Conservation (phyloP, 164 flowering plant genomes). For the Hamamelis virginiana region DNA sequence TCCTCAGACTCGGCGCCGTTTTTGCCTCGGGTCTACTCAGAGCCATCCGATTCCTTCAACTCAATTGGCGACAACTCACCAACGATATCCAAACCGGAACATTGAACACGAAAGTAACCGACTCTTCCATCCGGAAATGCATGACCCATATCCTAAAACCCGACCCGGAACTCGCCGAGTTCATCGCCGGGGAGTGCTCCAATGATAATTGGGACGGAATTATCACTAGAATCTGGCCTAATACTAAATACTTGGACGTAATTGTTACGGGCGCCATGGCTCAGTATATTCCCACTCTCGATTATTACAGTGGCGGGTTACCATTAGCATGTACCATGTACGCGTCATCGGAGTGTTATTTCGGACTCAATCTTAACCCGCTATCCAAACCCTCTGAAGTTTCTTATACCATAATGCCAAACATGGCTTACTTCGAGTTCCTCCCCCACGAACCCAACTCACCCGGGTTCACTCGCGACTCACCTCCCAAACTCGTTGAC, state of each 20-base stretch:
- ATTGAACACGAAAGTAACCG: conserved; percentile 36
- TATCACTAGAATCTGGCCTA: conserved; percentile 60
- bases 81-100: conserved; percentile 49
- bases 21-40: conserved; percentile 68
- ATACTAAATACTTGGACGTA: conserved; percentile 59
- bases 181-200: conserved; percentile 33
- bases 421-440: conserved; percentile 77
- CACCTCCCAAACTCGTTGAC: conserved; percentile 39
- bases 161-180: conserved; percentile 44
- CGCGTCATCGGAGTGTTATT: conserved; percentile 60
- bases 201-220: conserved; percentile 54
- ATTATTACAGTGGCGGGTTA: conserved; percentile 58
- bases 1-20: conserved; percentile 61
- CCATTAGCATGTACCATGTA: conserved; percentile 64
- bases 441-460: conserved; percentile 33
- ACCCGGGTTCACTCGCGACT: conserved; percentile 14
- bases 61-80: conserved; percentile 43
- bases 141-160: conserved; percentile 33
- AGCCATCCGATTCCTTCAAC: conserved; percentile 63
- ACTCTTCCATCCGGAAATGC: conserved; percentile 27
- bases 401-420: conserved; percentile 66
- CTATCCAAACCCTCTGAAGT: conserved; percentile 60
- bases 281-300: conserved; percentile 66
- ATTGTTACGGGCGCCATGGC: conserved; percentile 72
- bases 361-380: conserved; percentile 61